Evolutionary conservation across 352 stramenopile species (phyloP), one percentile per base, ranked within the genome.

Genomic region (Pythium sp.): DNA sequence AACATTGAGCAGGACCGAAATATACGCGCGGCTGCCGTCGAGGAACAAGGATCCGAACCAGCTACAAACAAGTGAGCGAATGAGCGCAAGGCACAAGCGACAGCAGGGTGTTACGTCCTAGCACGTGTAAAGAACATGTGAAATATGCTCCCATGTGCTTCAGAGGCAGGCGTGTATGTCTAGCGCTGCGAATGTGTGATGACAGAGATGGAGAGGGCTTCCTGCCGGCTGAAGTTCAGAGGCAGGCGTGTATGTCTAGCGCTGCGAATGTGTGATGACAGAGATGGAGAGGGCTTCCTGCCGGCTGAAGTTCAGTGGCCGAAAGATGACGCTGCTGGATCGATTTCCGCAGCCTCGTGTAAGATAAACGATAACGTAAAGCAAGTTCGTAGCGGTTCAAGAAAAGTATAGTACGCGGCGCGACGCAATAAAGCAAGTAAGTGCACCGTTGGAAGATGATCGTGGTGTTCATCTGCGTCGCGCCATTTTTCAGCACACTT

Each of bases 1-100:
- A 71, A 54, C 54, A 49, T 67, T 22, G 55, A 63, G 18, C 73
- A 65, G 28, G 64, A 68, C 69, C 60, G 76, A 71, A 65, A 67
- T 73, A 22, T 62, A 38, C 56, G 56, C n/a, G 56, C 43, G 12
- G 18, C 18, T 9, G 41, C 41, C 6, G 41, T 20, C 7, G 56
- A 62, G n/a, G 32, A 24, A 32, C 9, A n/a, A n/a, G 56, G 38
- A n/a, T 24, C 26, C 3, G 54, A 59, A 28, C 8, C 54, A 7
- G 2, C 54, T 24, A 15, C 54, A 14, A 22, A 41, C 28, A 59
- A 59, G 14, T 59, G 54, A 59, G 28, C 28, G 54, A 56, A 7
- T 56, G 18, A 51, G 18, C 18, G 5, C 5, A 51, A 24, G 18
- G 5, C 43, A 6, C 43, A 22, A 5, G 5, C 6, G 18, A 22